phyloP scores from a whole-genome alignment of 2,329 filamentous ascomycete genomes.

The Pseudogymnoascus sp. region DNA sequence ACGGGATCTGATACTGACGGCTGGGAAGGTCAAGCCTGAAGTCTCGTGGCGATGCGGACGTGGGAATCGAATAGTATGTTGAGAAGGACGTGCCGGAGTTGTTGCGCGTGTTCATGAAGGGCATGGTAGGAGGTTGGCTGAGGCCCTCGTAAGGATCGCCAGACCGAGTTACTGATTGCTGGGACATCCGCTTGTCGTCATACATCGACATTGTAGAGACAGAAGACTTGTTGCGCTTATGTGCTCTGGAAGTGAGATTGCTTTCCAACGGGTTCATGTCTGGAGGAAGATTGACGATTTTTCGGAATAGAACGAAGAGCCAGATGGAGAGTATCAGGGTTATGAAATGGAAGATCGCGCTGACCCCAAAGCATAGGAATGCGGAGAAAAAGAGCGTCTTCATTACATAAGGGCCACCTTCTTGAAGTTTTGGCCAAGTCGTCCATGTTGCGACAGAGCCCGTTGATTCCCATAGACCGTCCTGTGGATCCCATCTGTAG shows the following conservation, averaged over 20 bases:
- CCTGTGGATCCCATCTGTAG: constrained; percentile 25
- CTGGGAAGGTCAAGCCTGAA: constrained; percentile 49
- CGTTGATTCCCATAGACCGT: constrained; percentile 1
- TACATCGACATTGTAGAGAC: constrained; percentile 20
- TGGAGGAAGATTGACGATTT: constrained; percentile 74
- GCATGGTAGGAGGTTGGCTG: constrained; percentile 50
- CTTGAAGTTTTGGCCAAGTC: constrained; percentile 48
- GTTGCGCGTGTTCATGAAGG: constrained; percentile 71
- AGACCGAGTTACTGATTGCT: constrained; percentile 24
- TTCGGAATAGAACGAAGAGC: constrained; percentile 70
- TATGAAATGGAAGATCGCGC: constrained; percentile 46
- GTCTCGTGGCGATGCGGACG: constrained; percentile 39
- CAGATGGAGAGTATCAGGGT: constrained; percentile 67
- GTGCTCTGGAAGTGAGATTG: constrained; percentile 63
- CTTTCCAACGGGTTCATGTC: constrained; percentile 94
- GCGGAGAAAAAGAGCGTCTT: constrained; percentile 57
- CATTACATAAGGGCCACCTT: constrained; percentile 45
- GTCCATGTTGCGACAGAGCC: constrained; percentile 46
- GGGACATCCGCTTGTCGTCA: not conserved
- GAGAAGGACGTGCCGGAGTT: constrained; percentile 52
- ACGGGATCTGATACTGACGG: constrained; percentile 46
- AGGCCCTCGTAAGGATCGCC: constrained; percentile 39
- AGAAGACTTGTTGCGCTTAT: constrained; percentile 65
- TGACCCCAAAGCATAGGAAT: constrained; percentile 60
- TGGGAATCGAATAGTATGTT: constrained; percentile 44